Conservation (phyloP, 2,329 filamentous ascomycete species). For the Cadophora gregata region DNA sequence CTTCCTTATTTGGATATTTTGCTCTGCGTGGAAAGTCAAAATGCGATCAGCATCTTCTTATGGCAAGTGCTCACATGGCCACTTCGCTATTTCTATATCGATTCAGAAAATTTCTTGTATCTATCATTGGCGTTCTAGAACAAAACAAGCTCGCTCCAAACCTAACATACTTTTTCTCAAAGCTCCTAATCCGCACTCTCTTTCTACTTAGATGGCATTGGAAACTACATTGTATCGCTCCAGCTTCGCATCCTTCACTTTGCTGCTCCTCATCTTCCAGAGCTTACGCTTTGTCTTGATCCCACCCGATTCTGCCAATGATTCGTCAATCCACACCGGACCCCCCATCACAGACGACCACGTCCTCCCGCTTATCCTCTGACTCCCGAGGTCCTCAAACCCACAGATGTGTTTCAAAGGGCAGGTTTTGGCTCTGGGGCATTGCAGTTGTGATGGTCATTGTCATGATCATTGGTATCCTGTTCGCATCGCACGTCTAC, state of each 20-base stretch:
- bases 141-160: neutral
- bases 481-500: conserved; percentile 38
- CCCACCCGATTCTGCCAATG: conserved; percentile 28
- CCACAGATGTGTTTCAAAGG: conserved; percentile 24
- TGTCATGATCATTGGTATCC: conserved; percentile 36
- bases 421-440: conserved; percentile 30
- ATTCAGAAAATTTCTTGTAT: neutral
- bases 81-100: neutral
- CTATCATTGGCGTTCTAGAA: neutral
- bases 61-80: neutral
- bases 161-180: conserved; percentile 8
- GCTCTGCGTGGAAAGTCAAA: neutral
- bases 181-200: neutral
- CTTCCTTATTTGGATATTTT: neutral
- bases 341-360: conserved; percentile 15
- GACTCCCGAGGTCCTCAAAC: conserved; percentile 21
- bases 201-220: conserved; percentile 31
- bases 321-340: conserved; percentile 25
- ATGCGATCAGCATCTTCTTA: neutral
- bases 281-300: conserved; percentile 20
- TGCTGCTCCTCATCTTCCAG: conserved; percentile 27
- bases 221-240: conserved; percentile 26
- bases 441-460: conserved; percentile 31
- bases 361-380: conserved; percentile 31
- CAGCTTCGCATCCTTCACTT: conserved; percentile 27